Evolutionary conservation across 2,329 filamentous ascomycete species (phyloP).

Genomic region (Botrytis medusae): DNA sequence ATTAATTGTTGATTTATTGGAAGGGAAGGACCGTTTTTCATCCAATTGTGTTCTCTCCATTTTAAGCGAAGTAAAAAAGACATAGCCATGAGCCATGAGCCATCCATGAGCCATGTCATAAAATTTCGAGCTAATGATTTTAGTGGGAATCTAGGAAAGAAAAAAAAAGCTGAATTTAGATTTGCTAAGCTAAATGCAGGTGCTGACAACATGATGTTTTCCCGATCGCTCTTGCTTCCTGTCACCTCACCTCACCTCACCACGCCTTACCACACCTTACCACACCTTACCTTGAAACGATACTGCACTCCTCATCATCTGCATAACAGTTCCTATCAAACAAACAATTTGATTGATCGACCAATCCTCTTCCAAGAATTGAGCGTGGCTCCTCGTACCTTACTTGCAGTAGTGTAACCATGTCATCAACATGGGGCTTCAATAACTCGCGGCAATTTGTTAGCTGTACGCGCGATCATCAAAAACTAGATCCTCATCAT

Average conservation of each 20-base stretch:
- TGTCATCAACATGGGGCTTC: neutral
- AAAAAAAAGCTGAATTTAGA: slow-evolving; percentile 1
- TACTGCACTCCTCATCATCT: neutral
- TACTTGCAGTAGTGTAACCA: slow-evolving; percentile 16
- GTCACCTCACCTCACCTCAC: neutral
- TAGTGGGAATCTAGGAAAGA: neutral
- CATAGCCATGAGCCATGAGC: neutral
- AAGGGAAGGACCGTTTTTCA: neutral
- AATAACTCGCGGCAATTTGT: slow-evolving; percentile 20
- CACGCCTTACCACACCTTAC: neutral
- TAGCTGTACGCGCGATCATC: slow-evolving; percentile 17
- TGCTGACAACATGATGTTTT: neutral
- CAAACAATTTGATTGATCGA: neutral
- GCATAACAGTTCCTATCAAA: neutral
- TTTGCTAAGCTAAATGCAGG: neutral
- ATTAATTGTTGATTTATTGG: neutral
- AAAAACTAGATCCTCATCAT: neutral
- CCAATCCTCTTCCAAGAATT: neutral
- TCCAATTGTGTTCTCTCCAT: neutral
- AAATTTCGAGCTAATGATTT: neutral
- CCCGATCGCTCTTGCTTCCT: neutral
- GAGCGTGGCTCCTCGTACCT: slow-evolving; percentile 13
- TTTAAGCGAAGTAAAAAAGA: neutral
- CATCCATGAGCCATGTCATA: neutral
- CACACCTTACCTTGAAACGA: neutral